Percentiles rank a stretch among this genome's conserved stretches.
These are phyloP conservation scores for Pleodorina starrii DNA, from an alignment of 139 green algal genomes.

Conservation along the genomic window DNA sequence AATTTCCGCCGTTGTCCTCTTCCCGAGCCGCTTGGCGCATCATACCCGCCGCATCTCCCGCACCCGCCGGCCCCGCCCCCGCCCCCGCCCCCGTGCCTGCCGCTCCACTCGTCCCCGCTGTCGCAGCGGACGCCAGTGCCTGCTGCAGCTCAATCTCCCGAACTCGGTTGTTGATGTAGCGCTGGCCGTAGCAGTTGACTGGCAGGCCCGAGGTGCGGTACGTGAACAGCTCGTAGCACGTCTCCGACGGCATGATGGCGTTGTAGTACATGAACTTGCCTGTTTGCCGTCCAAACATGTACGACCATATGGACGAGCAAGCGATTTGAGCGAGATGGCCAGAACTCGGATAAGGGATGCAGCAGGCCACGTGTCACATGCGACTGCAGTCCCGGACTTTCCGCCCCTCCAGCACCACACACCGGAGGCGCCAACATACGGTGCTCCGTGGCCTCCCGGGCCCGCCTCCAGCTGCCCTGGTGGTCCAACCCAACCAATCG, in stretches of 20 bases:
- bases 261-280: conserved; percentile 58
- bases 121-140: neutral
- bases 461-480: no score
- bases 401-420: no score
- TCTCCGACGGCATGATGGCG: conserved; percentile 51
- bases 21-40: no score
- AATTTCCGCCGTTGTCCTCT: no score
- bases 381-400: no score
- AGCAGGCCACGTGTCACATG: no score
- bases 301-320: neutral
- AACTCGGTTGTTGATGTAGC: conserved; percentile 56
- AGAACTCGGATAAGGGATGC: no score
- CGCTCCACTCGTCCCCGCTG: neutral
- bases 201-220: conserved; percentile 46
- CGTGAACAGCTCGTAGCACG: conserved; percentile 48
- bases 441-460: no score
- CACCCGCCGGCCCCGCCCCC: neutral
- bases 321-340: no score
- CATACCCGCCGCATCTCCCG: neutral
- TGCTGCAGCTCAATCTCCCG: conserved; percentile 47
- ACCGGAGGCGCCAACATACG: no score
- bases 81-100: neutral
- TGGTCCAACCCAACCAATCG: no score
- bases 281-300: neutral
- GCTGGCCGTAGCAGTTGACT: conserved; percentile 55